Percentiles rank a stretch among this genome's conserved stretches.
These are phyloP conservation scores for Mallotus japonicus DNA, from an alignment of 441 rosid species.

Conservation along the genomic window DNA sequence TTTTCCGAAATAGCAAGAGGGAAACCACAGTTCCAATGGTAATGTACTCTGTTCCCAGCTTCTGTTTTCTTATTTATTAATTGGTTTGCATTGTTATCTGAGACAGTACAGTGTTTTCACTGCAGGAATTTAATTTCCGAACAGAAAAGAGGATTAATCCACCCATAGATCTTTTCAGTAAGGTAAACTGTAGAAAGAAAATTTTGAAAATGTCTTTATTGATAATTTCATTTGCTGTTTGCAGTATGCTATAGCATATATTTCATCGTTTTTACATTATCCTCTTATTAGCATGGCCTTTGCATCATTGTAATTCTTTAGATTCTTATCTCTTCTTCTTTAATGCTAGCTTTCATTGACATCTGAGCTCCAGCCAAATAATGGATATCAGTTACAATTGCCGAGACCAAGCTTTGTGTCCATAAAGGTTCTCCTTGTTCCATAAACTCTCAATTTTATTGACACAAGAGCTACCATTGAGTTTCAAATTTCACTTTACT, in stretches of 20 bases:
- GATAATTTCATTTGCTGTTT: constrained; percentile 5
- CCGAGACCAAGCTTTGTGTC: constrained; percentile 36
- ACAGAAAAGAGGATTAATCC: constrained; percentile 60
- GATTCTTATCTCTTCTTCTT: constrained; percentile 7
- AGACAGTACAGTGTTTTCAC: constrained; percentile 17
- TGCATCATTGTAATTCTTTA: background rate
- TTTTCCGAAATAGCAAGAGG: constrained; percentile 68
- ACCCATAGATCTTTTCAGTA: constrained; percentile 80
- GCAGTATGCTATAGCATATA: constrained; percentile 2
- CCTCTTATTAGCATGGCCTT: constrained; percentile 5
- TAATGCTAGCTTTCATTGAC: constrained; percentile 59
- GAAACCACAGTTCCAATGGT: constrained; percentile 86
- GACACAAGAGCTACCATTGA: constrained; percentile 8
- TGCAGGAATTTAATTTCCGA: constrained; percentile 76
- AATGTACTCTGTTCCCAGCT: constrained; percentile 22
- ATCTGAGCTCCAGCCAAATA: constrained; percentile 50
- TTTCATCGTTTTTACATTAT: background rate
- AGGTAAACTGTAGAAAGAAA: constrained; percentile 44
- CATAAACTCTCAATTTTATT: constrained; percentile 5
- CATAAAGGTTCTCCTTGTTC: constrained; percentile 48
- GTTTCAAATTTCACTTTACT: constrained; percentile 16
- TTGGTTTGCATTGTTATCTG: constrained; percentile 13
- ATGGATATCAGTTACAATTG: constrained; percentile 43
- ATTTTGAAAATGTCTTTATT: background rate
- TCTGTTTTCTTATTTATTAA: background rate